Conservation (phyloP, 2,329 filamentous ascomycete genomes). For the Laburnicola sp. region DNA sequence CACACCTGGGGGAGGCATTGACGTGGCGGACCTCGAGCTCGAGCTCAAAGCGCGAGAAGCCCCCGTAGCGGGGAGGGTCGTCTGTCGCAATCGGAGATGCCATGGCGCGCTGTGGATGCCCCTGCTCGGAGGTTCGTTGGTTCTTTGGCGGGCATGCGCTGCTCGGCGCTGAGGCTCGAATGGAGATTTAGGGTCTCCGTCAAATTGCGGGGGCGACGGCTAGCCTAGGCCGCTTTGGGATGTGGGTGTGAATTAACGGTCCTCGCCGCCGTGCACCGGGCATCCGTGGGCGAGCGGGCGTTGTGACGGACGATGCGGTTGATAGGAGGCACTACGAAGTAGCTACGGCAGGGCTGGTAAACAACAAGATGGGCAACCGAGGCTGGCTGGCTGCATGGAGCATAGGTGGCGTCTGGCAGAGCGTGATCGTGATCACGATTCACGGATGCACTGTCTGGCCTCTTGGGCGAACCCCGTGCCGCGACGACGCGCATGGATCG, state of each 20-base stretch:
- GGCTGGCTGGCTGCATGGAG: too few relatives aligned
- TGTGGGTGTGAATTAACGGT: constrained; percentile 8
- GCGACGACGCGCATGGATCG: too few relatives aligned
- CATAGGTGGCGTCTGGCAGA: too few relatives aligned
- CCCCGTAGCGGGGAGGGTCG: constrained; percentile 63
- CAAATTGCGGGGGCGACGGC: constrained; percentile 20
- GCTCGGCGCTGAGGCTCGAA: constrained; percentile 10
- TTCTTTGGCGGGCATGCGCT: not conserved
- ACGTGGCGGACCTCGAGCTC: constrained; percentile 70
- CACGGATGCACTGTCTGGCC: too few relatives aligned
- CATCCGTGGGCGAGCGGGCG: not conserved
- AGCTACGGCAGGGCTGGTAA: too few relatives aligned
- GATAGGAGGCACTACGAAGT: too few relatives aligned
- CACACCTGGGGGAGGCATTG: constrained; percentile 28
- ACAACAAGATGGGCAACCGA: too few relatives aligned
- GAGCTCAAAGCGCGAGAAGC: constrained; percentile 78
- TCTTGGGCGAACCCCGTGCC: not conserved
- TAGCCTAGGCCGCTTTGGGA: constrained; percentile 9
- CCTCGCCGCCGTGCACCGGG: constrained; percentile 2
- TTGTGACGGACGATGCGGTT: too few relatives aligned
- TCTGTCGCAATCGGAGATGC: constrained; percentile 6
- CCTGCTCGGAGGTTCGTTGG: not conserved
- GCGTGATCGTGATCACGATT: too few relatives aligned
- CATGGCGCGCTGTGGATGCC: constrained; percentile 7
- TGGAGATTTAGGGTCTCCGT: constrained; percentile 15